A percentile compares a stretch with the other conserved stretches of the same genome.
phyloP scores from a whole-genome alignment of 164 flowering plant genomes.

The Sextonia rubra region DNA sequence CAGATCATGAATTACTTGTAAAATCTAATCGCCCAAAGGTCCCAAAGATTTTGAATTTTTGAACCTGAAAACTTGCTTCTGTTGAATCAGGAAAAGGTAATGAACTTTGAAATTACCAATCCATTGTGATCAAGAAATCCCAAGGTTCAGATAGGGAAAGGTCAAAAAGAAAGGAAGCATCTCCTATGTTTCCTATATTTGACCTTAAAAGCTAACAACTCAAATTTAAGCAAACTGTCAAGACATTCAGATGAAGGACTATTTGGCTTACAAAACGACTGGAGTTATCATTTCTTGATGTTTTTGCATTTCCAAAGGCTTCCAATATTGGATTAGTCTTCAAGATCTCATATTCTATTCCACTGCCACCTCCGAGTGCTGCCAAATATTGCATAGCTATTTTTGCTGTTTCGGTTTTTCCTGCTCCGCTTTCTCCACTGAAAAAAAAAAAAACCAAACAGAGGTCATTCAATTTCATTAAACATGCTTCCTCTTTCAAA shows the following conservation, averaged over 20 bases:
- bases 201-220: neutral
- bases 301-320: constrained; percentile 99
- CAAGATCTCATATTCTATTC: constrained; percentile 88
- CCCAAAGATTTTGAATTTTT: too few relatives aligned
- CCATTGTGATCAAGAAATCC: constrained; percentile 4
- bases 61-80: too few relatives aligned
- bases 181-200: neutral
- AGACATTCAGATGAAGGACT: constrained; percentile 1
- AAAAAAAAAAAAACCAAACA: constrained; percentile 15
- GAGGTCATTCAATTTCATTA: constrained; percentile 1
- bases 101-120: neutral
- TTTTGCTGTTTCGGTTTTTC: constrained; percentile 99
- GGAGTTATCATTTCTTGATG: constrained; percentile 93
- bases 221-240: neutral
- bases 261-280: constrained; percentile 91
- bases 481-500: neutral
- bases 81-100: neutral
- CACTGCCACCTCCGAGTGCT: constrained; percentile 98
- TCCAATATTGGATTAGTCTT: constrained; percentile 96
- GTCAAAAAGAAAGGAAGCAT: neutral
- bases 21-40: too few relatives aligned
- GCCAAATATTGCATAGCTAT: constrained; percentile 99
- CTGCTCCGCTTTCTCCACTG: constrained; percentile 99
- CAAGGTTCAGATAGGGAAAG: neutral
- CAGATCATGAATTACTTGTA: too few relatives aligned